A percentile compares a stretch with the other conserved stretches of the same genome.
Conservation (phyloP, 2,329 filamentous ascomycete species). For the Geosmithia putterillii region DNA sequence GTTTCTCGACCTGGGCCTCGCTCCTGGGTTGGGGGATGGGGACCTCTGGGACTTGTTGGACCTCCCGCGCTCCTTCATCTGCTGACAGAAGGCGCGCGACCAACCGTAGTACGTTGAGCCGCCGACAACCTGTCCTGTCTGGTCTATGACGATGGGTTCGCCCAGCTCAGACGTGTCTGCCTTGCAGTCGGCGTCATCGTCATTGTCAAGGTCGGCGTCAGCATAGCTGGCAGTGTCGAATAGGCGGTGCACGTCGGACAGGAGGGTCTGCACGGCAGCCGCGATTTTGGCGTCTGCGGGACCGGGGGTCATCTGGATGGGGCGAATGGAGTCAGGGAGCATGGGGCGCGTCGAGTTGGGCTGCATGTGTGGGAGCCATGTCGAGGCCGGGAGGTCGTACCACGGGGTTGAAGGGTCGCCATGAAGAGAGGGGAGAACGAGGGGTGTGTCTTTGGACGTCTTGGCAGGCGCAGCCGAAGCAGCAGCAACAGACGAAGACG, state of each 20-base stretch:
- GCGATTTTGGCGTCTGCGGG: slow-evolving; percentile 56
- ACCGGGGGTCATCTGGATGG: slow-evolving; percentile 56
- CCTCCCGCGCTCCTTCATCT: slow-evolving; percentile 54
- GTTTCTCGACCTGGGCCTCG: no score
- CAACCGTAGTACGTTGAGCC: slow-evolving; percentile 81
- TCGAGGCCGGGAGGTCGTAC: slow-evolving; percentile 73
- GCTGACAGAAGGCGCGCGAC: slow-evolving; percentile 69
- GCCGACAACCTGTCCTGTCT: slow-evolving; percentile 50
- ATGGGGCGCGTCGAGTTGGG: slow-evolving; percentile 67
- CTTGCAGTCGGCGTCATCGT: slow-evolving; percentile 17
- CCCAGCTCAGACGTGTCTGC: slow-evolving; percentile 67
- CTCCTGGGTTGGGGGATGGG: no score
- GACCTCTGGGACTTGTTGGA: no score
- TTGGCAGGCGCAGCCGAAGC: slow-evolving; percentile 10
- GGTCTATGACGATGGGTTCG: slow-evolving; percentile 51
- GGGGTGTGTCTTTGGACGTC: slow-evolving; percentile 47
- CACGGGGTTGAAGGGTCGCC: slow-evolving; percentile 63
- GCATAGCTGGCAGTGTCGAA: slow-evolving; percentile 40
- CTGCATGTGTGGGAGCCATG: slow-evolving; percentile 67
- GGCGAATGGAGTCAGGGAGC: slow-evolving; percentile 56
- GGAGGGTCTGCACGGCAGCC: slow-evolving; percentile 55
- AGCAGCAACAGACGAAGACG: not conserved
- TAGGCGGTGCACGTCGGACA: slow-evolving; percentile 58
- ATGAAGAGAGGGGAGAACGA: slow-evolving; percentile 62
- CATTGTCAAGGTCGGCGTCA: slow-evolving; percentile 23